These are phyloP conservation scores for Alternaria viburni DNA, from an alignment of 2,329 filamentous ascomycete species.

Conservation along the genomic window DNA sequence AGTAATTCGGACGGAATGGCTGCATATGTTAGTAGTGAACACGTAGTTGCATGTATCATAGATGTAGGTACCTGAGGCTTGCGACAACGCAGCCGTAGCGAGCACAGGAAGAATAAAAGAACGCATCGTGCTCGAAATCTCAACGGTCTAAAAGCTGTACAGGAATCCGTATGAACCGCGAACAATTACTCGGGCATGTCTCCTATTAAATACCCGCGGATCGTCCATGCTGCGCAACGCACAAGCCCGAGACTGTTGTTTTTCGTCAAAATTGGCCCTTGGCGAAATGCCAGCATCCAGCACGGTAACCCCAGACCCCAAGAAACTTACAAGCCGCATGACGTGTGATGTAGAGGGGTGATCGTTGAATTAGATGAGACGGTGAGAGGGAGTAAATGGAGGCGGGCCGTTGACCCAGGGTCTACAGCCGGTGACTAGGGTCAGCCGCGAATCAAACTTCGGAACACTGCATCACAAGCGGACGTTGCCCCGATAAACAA, in stretches of 20 bases:
- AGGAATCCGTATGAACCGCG: background rate
- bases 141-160: background rate
- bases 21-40: conserved; percentile 13
- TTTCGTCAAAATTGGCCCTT: conserved; percentile 26
- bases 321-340: conserved; percentile 4
- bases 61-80: conserved; percentile 25
- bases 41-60: background rate
- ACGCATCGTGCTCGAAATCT: conserved; percentile 29
- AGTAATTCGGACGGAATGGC: conserved; percentile 27
- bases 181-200: conserved; percentile 2
- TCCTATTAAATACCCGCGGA: conserved; percentile 29
- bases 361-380: conserved; percentile 35
- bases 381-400: conserved; percentile 29
- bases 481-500: conserved; percentile 16
- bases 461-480: conserved; percentile 17
- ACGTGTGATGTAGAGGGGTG: conserved; percentile 32
- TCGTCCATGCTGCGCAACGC: conserved; percentile 2
- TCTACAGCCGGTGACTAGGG: conserved; percentile 31
- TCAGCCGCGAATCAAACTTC: conserved; percentile 31
- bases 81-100: conserved; percentile 28
- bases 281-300: conserved; percentile 17
- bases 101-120: conserved; percentile 30
- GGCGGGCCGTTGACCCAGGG: conserved; percentile 41
- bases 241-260: conserved; percentile 11
- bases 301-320: background rate